phyloP scores from a whole-genome alignment of 306 rosid species.

The Glycyrrhiza uralensis region DNA sequence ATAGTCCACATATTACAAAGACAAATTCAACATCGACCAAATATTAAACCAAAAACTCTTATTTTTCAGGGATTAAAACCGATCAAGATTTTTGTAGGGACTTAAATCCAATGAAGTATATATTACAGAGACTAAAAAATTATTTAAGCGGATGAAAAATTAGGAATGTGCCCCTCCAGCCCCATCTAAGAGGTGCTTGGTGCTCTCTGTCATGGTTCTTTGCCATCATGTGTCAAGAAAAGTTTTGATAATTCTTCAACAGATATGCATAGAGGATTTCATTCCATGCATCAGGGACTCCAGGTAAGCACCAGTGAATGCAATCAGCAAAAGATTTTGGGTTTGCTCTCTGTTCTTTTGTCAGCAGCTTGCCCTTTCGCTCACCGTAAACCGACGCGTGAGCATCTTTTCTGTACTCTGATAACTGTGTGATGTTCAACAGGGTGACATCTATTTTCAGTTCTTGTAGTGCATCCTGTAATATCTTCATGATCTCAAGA shows the following conservation, averaged over 20 bases:
- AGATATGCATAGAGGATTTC: constrained; percentile 72
- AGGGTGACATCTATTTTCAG: constrained; percentile 57
- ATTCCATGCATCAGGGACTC: constrained; percentile 94
- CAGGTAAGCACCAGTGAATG: constrained; percentile 95
- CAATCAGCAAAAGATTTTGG: constrained; percentile 76
- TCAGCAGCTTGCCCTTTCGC: constrained; percentile 76
- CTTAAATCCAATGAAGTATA: too few relatives aligned
- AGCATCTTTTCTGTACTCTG: constrained; percentile 86
- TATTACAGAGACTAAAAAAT: too few relatives aligned
- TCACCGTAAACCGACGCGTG: constrained; percentile 81
- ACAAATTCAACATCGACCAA: too few relatives aligned
- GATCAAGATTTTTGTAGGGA: too few relatives aligned
- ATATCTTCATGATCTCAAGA: constrained; percentile 66
- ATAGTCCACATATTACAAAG: too few relatives aligned
- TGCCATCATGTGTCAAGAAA: constrained; percentile 30
- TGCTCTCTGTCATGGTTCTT: not conserved
- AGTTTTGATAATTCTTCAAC: constrained; percentile 51
- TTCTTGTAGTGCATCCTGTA: constrained; percentile 38
- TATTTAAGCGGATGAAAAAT: constrained; percentile 6
- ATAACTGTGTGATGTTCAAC: constrained; percentile 74
- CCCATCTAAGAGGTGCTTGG: constrained; percentile 4
- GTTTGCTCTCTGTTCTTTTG: constrained; percentile 70
- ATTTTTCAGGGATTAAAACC: too few relatives aligned
- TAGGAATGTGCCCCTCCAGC: not conserved
- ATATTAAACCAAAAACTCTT: too few relatives aligned